These are phyloP conservation scores for Silene uniflora DNA, from an alignment of 148 eudicot species.

Conservation along the genomic window DNA sequence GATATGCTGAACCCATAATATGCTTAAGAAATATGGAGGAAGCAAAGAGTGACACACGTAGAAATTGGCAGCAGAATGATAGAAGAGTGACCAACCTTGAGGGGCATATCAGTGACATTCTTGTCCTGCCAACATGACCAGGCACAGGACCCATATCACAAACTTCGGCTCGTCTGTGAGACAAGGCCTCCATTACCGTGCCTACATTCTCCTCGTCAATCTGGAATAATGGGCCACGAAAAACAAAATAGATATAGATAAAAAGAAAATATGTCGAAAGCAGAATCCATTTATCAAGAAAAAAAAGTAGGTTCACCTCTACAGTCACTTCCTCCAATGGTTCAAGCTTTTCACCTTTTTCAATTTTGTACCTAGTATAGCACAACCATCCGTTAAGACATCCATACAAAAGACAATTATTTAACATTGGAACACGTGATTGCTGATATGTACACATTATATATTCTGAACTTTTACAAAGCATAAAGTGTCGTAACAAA, in stretches of 20 bases:
- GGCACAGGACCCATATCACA: constrained; percentile 95
- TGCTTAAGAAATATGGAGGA: background rate
- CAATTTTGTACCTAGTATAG: constrained; percentile 71
- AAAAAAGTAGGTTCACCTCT: constrained; percentile 47
- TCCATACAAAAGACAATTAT: background rate
- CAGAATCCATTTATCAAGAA: background rate
- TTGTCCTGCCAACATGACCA: constrained; percentile 82
- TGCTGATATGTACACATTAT: background rate
- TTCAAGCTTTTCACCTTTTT: constrained; percentile 72
- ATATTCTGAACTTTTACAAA: background rate
- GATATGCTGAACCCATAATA: background rate
- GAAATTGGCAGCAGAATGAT: background rate
- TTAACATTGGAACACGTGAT: background rate
- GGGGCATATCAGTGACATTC: constrained; percentile 84
- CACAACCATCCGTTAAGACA: background rate
- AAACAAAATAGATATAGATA: background rate
- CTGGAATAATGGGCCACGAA: constrained; percentile 30
- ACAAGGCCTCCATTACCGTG: constrained; percentile 83
- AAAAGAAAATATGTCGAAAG: background rate
- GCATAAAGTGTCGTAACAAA: background rate
- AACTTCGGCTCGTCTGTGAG: constrained; percentile 91
- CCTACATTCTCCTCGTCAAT: constrained; percentile 96
- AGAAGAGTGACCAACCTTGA: constrained; percentile 54
- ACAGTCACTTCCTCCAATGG: constrained; percentile 99
- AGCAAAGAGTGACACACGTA: background rate